phyloP scores from a whole-genome alignment of 78 protist species.

The Polysphondylium violaceum region DNA sequence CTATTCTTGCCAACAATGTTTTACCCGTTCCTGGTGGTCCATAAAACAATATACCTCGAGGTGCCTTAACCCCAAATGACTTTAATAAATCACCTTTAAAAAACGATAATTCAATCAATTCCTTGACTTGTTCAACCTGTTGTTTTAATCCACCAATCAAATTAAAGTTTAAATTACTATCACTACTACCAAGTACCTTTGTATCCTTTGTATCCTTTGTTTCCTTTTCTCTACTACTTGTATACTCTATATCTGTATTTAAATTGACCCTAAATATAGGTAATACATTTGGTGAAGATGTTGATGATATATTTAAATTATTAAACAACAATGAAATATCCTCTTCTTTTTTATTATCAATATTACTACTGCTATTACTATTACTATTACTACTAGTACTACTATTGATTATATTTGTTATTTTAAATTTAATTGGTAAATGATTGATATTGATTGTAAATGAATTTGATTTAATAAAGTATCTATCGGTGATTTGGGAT shows the following conservation, averaged over 20 bases:
- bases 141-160: slow-evolving; percentile 68
- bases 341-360: too few species aligned
- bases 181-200: background rate
- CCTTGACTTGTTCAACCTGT: slow-evolving; percentile 66
- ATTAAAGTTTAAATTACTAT: slow-evolving; percentile 5
- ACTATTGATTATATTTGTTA: background rate
- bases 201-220: background rate
- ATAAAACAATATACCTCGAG: slow-evolving; percentile 93
- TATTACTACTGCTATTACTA: background rate
- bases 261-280: background rate
- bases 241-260: background rate
- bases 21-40: slow-evolving; percentile 98
- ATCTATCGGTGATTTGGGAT: slow-evolving; percentile 37
- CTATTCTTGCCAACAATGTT: slow-evolving; percentile 69
- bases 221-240: background rate
- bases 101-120: slow-evolving; percentile 56
- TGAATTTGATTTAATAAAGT: background rate
- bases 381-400: background rate
- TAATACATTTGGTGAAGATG: background rate
- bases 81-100: slow-evolving; percentile 23
- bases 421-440: slow-evolving; percentile 44
- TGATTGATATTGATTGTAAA: slow-evolving; percentile 12
- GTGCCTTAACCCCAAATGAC: slow-evolving; percentile 93
- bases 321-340: too few species aligned
- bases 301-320: too few species aligned